Evolutionary conservation across 139 green algal species (phyloP).

Genomic region (Tetraselmis chui): DNA sequence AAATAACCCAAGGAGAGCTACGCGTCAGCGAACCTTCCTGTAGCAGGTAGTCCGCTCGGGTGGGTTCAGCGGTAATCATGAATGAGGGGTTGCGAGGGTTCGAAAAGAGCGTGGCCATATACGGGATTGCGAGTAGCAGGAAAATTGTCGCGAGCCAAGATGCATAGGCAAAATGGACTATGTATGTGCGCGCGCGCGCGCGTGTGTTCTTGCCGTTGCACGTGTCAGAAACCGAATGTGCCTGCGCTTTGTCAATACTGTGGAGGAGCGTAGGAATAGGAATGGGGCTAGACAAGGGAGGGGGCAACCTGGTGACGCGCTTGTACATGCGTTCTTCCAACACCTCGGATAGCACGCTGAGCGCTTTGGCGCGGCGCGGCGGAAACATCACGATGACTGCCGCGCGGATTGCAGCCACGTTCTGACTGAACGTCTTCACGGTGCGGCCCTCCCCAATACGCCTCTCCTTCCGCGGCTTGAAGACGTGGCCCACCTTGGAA

Average conservation of each 20-base stretch:
- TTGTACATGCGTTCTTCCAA: not conserved
- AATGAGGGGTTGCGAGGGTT: too few species aligned
- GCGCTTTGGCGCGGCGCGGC: not conserved
- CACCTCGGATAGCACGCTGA: not conserved
- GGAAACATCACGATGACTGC: not conserved
- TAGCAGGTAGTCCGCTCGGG: too few species aligned
- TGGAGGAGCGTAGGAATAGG: not conserved
- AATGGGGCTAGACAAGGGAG: not conserved
- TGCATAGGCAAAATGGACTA: not conserved
- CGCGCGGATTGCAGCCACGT: not conserved
- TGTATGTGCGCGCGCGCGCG: not conserved
- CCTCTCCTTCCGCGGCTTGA: not conserved
- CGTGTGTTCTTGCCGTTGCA: not conserved
- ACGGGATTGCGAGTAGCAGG: not conserved
- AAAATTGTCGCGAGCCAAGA: not conserved
- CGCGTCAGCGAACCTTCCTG: too few species aligned
- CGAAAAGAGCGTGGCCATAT: not conserved
- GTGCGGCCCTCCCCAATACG: not conserved
- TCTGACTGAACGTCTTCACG: not conserved
- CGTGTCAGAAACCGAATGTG: not conserved
- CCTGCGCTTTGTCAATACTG: not conserved
- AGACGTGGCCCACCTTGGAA: not conserved
- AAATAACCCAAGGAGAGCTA: too few species aligned
- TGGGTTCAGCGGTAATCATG: too few species aligned
- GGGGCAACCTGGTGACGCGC: not conserved